Evolutionary conservation across 768 basidiomycete species (phyloP).

Genomic region (Naematelia encephala): DNA sequence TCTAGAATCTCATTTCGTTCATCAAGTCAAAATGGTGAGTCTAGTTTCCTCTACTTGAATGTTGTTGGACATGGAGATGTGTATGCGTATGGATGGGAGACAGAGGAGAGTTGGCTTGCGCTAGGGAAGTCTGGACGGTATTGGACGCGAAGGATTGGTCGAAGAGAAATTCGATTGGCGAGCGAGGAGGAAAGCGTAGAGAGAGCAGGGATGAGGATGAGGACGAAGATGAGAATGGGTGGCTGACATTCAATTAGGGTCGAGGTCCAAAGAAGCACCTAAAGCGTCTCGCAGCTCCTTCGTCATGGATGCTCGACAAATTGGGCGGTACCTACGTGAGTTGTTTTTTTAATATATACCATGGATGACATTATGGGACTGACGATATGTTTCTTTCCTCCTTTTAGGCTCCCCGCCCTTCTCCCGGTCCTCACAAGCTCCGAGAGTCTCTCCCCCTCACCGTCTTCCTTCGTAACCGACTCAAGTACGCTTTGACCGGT

Average conservation of each 20-base stretch:
- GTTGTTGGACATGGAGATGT: neutral
- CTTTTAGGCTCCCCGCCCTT: slow-evolving; percentile 79
- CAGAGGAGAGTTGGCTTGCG: too few relatives aligned
- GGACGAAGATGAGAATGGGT: neutral
- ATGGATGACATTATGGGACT: too few relatives aligned
- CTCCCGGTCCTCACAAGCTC: slow-evolving; percentile 98
- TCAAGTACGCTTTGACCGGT: slow-evolving; percentile 97
- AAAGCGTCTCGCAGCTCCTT: slow-evolving; percentile 95
- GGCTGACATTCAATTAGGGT: slow-evolving; percentile 56
- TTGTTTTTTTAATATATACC: slow-evolving; percentile 8
- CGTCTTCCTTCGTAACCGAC: slow-evolving; percentile 96
- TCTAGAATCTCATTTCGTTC: slow-evolving; percentile 12
- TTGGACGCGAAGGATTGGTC: too few relatives aligned
- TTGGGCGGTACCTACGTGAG: slow-evolving; percentile 58
- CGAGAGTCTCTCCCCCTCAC: slow-evolving; percentile 95
- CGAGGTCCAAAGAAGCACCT: slow-evolving; percentile 99
- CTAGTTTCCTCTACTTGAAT: neutral
- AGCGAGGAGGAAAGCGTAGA: too few relatives aligned
- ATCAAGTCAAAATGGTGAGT: slow-evolving; percentile 32
- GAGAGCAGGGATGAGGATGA: neutral
- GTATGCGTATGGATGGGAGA: too few relatives aligned
- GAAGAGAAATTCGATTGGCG: too few relatives aligned
- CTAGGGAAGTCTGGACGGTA: too few relatives aligned
- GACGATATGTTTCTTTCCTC: slow-evolving; percentile 6
- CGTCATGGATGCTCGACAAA: slow-evolving; percentile 99